A percentile compares a stretch with the other conserved stretches of the same genome.
These are phyloP conservation scores for Saturnispora dispora DNA, from an alignment of 805 yeast genomes.

Conservation along the genomic window DNA sequence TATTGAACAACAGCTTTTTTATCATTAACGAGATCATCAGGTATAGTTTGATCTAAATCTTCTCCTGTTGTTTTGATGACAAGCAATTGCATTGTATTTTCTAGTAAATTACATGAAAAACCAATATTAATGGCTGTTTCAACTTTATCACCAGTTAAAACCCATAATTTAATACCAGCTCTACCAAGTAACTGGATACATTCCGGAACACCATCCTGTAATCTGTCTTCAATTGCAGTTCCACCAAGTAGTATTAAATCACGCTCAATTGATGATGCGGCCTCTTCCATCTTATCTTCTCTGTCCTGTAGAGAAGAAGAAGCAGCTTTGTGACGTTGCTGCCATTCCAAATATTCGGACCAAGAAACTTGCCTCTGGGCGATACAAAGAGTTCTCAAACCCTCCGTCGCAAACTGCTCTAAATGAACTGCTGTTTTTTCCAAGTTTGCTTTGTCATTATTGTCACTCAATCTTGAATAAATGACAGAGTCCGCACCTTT, in stretches of 20 bases:
- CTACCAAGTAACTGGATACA: slow-evolving; percentile 58
- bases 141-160: slow-evolving; percentile 80
- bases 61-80: slow-evolving; percentile 54
- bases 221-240: slow-evolving; percentile 78
- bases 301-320: slow-evolving; percentile 51
- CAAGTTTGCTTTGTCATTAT: slow-evolving; percentile 36
- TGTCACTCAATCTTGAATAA: slow-evolving; percentile 48
- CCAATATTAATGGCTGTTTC: slow-evolving; percentile 87
- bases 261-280: slow-evolving; percentile 64
- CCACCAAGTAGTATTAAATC: slow-evolving; percentile 65
- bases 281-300: slow-evolving; percentile 64
- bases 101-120: slow-evolving; percentile 70
- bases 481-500: slow-evolving; percentile 83
- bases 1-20: slow-evolving; percentile 32
- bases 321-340: slow-evolving; percentile 51
- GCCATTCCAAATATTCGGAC: slow-evolving; percentile 58
- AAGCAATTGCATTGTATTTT: slow-evolving; percentile 66
- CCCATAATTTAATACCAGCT: slow-evolving; percentile 83
- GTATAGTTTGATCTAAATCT: slow-evolving; percentile 39
- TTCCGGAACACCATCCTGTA: slow-evolving; percentile 83
- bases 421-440: slow-evolving; percentile 63
- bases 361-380: slow-evolving; percentile 61
- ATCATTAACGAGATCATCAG: slow-evolving; percentile 18
- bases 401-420: slow-evolving; percentile 76
- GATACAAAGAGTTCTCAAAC: slow-evolving; percentile 72